These are phyloP conservation scores for Amanita phalloides DNA, from an alignment of 768 basidiomycete genomes.

Conservation along the genomic window DNA sequence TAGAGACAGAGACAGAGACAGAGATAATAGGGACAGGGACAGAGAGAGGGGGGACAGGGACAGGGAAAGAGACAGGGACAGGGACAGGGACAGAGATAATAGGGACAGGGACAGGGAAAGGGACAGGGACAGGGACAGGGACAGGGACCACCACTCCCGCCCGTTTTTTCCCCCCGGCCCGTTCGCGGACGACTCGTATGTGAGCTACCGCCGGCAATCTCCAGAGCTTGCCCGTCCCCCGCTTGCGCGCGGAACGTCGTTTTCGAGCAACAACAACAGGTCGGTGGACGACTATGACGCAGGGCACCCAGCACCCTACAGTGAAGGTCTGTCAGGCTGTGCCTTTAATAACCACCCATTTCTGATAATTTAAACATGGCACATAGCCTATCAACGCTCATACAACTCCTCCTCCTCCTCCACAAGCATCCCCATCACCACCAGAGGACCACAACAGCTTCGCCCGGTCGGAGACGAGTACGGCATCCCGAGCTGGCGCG, in stretches of 20 bases:
- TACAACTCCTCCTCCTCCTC: neutral
- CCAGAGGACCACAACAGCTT: neutral
- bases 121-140: neutral
- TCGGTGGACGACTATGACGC: constrained; percentile 1
- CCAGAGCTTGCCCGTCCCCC: neutral
- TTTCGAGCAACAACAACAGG: neutral
- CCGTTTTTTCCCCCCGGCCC: neutral
- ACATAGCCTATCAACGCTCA: neutral
- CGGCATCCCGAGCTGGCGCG: neutral
- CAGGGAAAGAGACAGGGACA: neutral
- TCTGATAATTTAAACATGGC: neutral
- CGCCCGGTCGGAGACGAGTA: neutral
- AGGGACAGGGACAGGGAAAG: neutral
- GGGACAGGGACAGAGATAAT: too few relatives aligned
- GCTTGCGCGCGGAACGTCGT: neutral
- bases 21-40: neutral
- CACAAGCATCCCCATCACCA: constrained; percentile 4
- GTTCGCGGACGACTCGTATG: constrained; percentile 1
- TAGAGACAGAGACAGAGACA: neutral
- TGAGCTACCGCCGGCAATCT: neutral
- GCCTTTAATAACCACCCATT: neutral
- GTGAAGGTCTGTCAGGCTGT: neutral
- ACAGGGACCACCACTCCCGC: neutral
- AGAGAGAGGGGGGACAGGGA: neutral
- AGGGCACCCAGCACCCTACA: neutral